Conservation (phyloP, 2,329 filamentous ascomycete species). For the Aureobasidium mangrovei region DNA sequence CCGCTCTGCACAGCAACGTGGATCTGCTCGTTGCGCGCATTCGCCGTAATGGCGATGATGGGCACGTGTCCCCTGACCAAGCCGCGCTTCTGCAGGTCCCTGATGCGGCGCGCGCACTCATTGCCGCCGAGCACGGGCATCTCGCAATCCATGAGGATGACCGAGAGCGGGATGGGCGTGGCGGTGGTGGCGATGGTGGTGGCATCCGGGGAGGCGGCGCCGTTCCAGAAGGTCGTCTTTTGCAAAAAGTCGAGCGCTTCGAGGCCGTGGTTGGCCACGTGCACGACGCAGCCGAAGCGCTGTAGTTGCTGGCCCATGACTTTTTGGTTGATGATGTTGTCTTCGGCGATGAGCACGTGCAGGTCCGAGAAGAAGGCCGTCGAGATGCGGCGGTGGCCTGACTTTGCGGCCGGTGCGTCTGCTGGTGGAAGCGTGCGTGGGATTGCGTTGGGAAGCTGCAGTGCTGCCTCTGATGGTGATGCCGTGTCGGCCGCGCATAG, state of each 20-base stretch:
- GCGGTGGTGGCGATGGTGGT: neutral
- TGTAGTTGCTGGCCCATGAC: constrained; percentile 22
- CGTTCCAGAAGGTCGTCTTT: constrained; percentile 16
- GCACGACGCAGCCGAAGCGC: constrained; percentile 20
- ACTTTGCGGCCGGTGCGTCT: neutral
- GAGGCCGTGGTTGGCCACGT: constrained; percentile 21
- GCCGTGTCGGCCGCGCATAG: no score
- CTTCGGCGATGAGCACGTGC: constrained; percentile 21
- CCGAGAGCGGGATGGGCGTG: neutral
- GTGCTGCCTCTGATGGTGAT: neutral
- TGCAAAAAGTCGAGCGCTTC: constrained; percentile 23
- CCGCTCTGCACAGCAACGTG: constrained; percentile 12
- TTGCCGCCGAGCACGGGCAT: constrained; percentile 25
- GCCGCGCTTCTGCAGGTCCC: constrained; percentile 16
- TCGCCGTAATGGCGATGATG: constrained; percentile 59
- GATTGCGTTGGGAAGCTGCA: neutral
- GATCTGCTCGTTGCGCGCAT: constrained; percentile 49
- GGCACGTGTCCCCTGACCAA: neutral
- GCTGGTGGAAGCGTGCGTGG: neutral
- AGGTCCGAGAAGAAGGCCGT: neutral
- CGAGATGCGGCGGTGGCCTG: neutral
- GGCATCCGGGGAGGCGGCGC: neutral
- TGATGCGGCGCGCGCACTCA: constrained; percentile 19
- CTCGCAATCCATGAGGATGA: constrained; percentile 9
- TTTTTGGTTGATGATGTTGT: constrained; percentile 23